phyloP scores from a whole-genome alignment of 306 rosid species.

The Aeschynomene evenia region DNA sequence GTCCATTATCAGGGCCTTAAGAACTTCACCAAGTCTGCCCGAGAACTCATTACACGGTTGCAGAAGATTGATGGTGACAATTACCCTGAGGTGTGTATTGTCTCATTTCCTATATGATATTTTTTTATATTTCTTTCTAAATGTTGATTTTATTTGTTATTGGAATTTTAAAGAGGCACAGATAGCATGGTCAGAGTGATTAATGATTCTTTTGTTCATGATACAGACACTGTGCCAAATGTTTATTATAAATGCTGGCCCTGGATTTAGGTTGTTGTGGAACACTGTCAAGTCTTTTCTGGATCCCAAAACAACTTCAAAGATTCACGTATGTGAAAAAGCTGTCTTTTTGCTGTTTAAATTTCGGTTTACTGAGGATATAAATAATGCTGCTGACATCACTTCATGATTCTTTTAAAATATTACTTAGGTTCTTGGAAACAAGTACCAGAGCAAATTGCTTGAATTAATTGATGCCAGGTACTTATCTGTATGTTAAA shows the following conservation, averaged over 20 bases:
- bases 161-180: constrained; percentile 3
- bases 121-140: neutral
- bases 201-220: constrained; percentile 15
- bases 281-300: constrained; percentile 86
- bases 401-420: constrained; percentile 20
- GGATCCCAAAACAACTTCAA: constrained; percentile 93
- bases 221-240: constrained; percentile 89
- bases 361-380: neutral
- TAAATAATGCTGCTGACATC: constrained; percentile 25
- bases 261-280: constrained; percentile 93
- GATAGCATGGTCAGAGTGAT: neutral
- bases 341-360: constrained; percentile 18
- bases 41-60: constrained; percentile 76
- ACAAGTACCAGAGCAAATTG: constrained; percentile 88
- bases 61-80: constrained; percentile 95
- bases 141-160: constrained; percentile 1
- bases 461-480: constrained; percentile 93
- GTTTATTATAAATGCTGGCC: constrained; percentile 97
- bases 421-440: constrained; percentile 82
- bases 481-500: constrained; percentile 37
- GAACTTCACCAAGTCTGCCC: constrained; percentile 90
- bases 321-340: constrained; percentile 73
- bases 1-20: constrained; percentile 68
- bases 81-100: constrained; percentile 81
- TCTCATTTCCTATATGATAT: neutral